Base-by-base conservation (phyloP, 257 asterid species). In the Cinchona pubescens region DNA sequence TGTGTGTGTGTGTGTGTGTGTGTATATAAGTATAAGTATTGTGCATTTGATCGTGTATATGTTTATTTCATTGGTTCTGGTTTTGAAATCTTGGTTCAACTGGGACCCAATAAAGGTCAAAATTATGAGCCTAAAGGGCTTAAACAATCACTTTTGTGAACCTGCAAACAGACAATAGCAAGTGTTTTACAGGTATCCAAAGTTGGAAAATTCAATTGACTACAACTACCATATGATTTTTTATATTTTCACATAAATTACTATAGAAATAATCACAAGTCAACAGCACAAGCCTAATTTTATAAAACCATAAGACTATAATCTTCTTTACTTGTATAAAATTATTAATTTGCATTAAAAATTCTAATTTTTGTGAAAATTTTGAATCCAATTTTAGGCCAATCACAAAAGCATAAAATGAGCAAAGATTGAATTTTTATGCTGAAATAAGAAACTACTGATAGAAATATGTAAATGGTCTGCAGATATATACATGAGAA, bases 91-190 rank as follows among this genome's bases (percentile, higher is more conserved):
- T 51, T 59, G 64, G 75, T 67, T 68, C 78, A 16, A 62, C 53
- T 67, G 79, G 84, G 82, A 75, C 81, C 86, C 86, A 80, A 73
- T 55, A 34, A 37, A 69, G 76, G 81, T 79, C 76, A 72, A 75
- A 14, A 58, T 63, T 53, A 3, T 59, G 60, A 65, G 59, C 63
- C 69, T 73, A 23, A 32, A 66, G 69, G 69, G 65, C 42, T 53
- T 65, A 71, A 16, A 23, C 64, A 71, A 71, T 56, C 56, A 67
- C 75, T 80, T 75, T 62, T 29, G n/a, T n/a, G 42, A 3, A 64
- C 32, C 56, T 40, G 51, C 23, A 53, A 10, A 63, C 21, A 49
- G 62, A 69, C 69, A 56, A 3, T 29, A 37, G 25, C 45, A 46
- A 63, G 62, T 69, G 73, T 45, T 75, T 71, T 66, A 55, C 78